phyloP scores from a whole-genome alignment of 495 filamentous ascomycete genomes.

The Penicillium cosmopolitanum region DNA sequence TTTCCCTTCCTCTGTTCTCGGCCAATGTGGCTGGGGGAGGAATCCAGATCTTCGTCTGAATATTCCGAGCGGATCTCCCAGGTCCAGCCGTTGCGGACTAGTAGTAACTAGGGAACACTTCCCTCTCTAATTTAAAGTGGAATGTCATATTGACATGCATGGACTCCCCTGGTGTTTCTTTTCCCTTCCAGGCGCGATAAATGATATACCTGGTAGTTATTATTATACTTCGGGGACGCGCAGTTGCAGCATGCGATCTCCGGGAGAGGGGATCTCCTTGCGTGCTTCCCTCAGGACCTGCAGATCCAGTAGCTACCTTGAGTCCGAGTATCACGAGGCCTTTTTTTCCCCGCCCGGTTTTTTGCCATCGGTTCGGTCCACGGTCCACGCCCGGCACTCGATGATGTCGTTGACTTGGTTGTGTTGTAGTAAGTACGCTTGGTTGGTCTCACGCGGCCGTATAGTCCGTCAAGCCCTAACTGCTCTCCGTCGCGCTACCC shows the following conservation, averaged over 20 bases:
- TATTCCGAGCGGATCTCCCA: background rate
- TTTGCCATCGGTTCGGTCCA: slow-evolving; percentile 11
- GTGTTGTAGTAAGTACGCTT: background rate
- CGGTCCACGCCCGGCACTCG: slow-evolving; percentile 20
- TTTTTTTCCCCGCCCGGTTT: slow-evolving; percentile 3
- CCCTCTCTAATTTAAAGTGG: too few species aligned
- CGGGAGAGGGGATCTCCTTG: slow-evolving; percentile 10
- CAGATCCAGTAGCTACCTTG: slow-evolving; percentile 2
- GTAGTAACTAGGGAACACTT: background rate
- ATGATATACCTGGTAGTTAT: too few species aligned
- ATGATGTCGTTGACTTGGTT: slow-evolving; percentile 29
- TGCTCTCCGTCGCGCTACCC: background rate
- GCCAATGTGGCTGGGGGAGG: slow-evolving; percentile 6
- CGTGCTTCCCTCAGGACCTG: slow-evolving; percentile 21
- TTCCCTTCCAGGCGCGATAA: too few species aligned
- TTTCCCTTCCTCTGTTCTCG: slow-evolving; percentile 11
- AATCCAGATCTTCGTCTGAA: slow-evolving; percentile 15
- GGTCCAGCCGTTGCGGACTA: background rate
- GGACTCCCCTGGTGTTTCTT: too few species aligned
- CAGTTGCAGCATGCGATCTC: background rate
- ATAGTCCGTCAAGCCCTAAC: background rate
- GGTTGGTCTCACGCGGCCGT: background rate
- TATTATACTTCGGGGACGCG: background rate
- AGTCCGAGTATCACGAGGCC: background rate
- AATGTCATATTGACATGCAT: too few species aligned